A percentile compares a stretch with the other conserved stretches of the same genome.
phyloP scores from a whole-genome alignment of 306 rosid genomes.

The Cucurbita moschata region DNA sequence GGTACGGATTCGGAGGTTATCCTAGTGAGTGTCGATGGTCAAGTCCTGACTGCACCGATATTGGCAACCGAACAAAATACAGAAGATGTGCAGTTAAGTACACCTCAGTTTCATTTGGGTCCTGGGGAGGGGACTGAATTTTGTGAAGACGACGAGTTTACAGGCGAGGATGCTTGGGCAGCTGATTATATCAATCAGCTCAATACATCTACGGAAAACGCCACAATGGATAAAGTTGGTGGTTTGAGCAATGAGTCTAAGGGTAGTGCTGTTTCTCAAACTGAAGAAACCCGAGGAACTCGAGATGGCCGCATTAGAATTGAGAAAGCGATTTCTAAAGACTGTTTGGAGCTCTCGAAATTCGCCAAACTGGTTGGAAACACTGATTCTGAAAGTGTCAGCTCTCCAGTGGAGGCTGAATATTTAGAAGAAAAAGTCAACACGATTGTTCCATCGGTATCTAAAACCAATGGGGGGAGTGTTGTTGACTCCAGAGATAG shows the following conservation, averaged over 20 bases:
- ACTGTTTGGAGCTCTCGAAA: slow-evolving; percentile 48
- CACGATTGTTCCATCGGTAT: slow-evolving; percentile 12
- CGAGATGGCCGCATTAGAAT: slow-evolving; percentile 17
- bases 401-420: slow-evolving; percentile 17
- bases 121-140: slow-evolving; percentile 67
- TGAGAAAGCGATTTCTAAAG: slow-evolving; percentile 29
- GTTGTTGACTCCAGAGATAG: background rate
- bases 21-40: slow-evolving; percentile 92
- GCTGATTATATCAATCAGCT: slow-evolving; percentile 44
- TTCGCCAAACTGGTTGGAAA: slow-evolving; percentile 17
- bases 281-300: slow-evolving; percentile 18
- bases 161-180: slow-evolving; percentile 57
- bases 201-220: slow-evolving; percentile 25
- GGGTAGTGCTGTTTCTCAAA: slow-evolving; percentile 13
- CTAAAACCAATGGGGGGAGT: slow-evolving; percentile 18
- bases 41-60: slow-evolving; percentile 72
- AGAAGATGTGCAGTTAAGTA: slow-evolving; percentile 57
- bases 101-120: slow-evolving; percentile 81
- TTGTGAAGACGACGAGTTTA: slow-evolving; percentile 49
- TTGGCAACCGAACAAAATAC: slow-evolving; percentile 49
- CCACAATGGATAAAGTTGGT: slow-evolving; percentile 4
- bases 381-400: slow-evolving; percentile 12
- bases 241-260: slow-evolving; percentile 11
- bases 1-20: slow-evolving; percentile 59
- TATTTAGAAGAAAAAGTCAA: slow-evolving; percentile 14